Evolutionary conservation across 495 filamentous ascomycete genomes (phyloP), one percentile per base, ranked within the genome.

Genomic region (Lophium mytilinum): DNA sequence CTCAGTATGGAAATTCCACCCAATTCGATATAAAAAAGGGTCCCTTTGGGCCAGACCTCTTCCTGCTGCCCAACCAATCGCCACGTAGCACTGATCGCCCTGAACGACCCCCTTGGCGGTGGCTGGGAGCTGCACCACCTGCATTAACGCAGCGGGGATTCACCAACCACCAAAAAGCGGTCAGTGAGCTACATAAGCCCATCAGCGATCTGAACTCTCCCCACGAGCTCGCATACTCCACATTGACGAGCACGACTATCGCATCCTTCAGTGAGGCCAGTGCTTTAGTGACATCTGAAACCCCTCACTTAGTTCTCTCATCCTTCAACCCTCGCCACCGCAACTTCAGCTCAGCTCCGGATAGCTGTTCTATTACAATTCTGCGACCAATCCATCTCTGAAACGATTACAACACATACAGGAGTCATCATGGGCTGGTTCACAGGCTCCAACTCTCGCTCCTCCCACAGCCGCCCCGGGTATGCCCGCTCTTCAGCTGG

Each of bases 351-450:
- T 30, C 24, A 30, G 24, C 24, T 30, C 24, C 24, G 24, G 24
- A 30, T 30, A 30, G 24, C 24, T 30, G 24, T 3, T 30, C 6
- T 2, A 30, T 6, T 30, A 6, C 24, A 6, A 30, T 3, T 7
- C 35, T 11, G 21, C 55, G 37, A 17, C 30, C 15, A 6, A 35
- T 30, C 55, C 24, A n/a, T n/a, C 41, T 9, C 48, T 37, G 21
- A 8, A 18, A 36, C 35, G 42, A 17, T 18, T 14, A 52, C 54
- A 9, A 19, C 15, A 37, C 50, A 19, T n/a, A 33, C 36, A 50
- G 15, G 52, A 49, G 11, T 6, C 42, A 60, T 51, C 45, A 67
- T 67, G 64, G 57, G 61, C 55, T 64, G 61, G 61, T 67, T 67
- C 61, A 43, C 57, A 40, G 50, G 46, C 24, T 52, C 57, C 46